Conservation (phyloP, 2,329 filamentous ascomycete species). For the Conoideocrella luteorostrata region DNA sequence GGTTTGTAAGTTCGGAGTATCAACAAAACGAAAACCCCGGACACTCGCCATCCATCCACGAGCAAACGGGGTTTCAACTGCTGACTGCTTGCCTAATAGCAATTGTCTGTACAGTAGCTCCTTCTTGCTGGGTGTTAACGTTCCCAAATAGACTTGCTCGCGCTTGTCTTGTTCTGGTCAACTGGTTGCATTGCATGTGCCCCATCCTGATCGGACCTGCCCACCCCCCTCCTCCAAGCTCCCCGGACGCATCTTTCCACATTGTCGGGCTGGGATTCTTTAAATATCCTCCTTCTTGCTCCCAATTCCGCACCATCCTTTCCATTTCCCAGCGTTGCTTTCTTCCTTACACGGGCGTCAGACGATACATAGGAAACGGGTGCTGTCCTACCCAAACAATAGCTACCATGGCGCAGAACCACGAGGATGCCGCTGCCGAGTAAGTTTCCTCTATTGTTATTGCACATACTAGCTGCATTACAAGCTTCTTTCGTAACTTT, state of each 20-base stretch:
- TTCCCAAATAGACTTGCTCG: too few relatives aligned
- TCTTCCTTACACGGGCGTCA: neutral
- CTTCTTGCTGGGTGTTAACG: too few relatives aligned
- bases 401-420: slow-evolving; percentile 24
- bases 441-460: slow-evolving; percentile 18
- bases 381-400: neutral
- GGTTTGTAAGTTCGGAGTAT: neutral
- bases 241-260: neutral
- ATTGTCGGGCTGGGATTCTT: neutral
- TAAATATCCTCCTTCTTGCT: neutral
- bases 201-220: slow-evolving; percentile 1
- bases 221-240: neutral
- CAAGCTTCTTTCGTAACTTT: neutral
- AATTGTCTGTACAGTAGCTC: too few relatives aligned
- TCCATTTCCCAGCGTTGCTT: neutral
- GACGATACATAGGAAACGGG: neutral
- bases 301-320: neutral
- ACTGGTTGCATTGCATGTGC: neutral
- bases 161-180: neutral
- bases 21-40: neutral
- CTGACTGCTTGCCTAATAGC: neutral
- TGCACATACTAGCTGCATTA: neutral
- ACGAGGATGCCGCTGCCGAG: slow-evolving; percentile 27
- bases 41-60: neutral
- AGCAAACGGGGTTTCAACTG: neutral